Evolutionary conservation across 352 stramenopile genomes (phyloP), one percentile per base, ranked within the genome.

Genomic region (Phytophthora podocarpi): DNA sequence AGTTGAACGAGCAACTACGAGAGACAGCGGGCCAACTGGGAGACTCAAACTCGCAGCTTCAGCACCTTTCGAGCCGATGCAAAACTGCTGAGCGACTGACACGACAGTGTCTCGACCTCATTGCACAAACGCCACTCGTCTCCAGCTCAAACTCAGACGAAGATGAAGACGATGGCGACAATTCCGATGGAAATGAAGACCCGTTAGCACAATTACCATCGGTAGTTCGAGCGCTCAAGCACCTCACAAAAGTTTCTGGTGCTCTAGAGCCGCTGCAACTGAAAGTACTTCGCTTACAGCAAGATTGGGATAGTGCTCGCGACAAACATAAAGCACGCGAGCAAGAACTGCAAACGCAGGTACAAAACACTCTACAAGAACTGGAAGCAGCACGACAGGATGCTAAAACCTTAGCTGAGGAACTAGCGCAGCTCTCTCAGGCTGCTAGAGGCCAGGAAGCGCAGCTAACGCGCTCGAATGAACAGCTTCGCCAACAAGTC

Each of bases 1-100:
- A 86, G 23, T 50, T 88, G 24, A 90, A 84, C 28, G 67, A 78
- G n/a, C 60, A 88, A 43, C 52, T 91, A n/a, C 71, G 67, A 3
- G 42, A 75, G 18, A 70, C 74, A 4, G 47, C 82, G 30, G 36
- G 42, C 0, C 68, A 80, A 26, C 67, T 85, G 4, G 65, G 80
- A 1, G 59, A 78, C 3, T 47, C 63, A 0, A 64, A 75, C 15
- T 12, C 32, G 4, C 69, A 68, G 9, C 62, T 72, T 16, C 52
- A 82, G 8, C 74, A 81, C n/a, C 47, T 88, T 1, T 62, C 65
- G 5, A 50, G 50, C 1, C 60, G 72, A 20, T 82, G 64, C 35
- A 57, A 86, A 40, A 59, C 34, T 12, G 69, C 60, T 31, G 64
- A 68, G 21, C 41, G 34, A 10, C 24, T 69, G 15, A 56, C 63